Conservation (phyloP, 495 filamentous ascomycete genomes). For the Trichoderma virens region DNA sequence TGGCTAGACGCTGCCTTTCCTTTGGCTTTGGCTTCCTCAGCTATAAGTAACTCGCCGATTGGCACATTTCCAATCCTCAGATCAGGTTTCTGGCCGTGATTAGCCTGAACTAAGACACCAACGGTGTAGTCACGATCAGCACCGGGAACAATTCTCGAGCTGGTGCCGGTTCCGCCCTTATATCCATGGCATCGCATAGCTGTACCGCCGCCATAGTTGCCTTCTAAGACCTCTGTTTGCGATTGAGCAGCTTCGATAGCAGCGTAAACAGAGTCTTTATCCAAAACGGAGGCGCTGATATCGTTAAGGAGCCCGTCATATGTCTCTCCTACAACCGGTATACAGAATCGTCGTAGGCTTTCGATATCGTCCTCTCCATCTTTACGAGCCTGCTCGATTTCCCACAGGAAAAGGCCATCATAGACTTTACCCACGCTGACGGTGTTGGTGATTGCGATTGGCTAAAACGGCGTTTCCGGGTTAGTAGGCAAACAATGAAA, state of each 20-base stretch:
- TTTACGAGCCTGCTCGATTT: conserved; percentile 8
- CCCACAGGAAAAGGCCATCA: conserved; percentile 18
- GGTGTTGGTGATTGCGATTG: conserved; percentile 21
- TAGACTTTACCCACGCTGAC: conserved; percentile 19
- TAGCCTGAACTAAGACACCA: conserved; percentile 13
- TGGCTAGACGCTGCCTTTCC: not conserved
- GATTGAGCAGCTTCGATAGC: conserved; percentile 15
- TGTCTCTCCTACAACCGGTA: conserved; percentile 21
- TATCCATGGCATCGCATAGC: conserved; percentile 23
- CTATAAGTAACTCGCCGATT: not conserved
- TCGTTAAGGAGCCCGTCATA: conserved; percentile 22
- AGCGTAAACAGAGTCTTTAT: conserved; percentile 13
- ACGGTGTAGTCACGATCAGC: conserved; percentile 14
- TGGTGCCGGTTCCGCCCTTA: conserved; percentile 20
- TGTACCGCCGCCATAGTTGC: conserved; percentile 20
- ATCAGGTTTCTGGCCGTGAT: not conserved
- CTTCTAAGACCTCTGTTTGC: conserved; percentile 19
- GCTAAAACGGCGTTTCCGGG: conserved; percentile 10
- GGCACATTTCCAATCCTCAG: not conserved
- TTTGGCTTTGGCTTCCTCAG: not conserved
- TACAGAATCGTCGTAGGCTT: conserved; percentile 17
- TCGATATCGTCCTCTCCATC: conserved; percentile 13
- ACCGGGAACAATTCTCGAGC: conserved; percentile 19
- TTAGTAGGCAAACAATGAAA: not conserved
- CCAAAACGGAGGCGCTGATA: conserved; percentile 15